These are phyloP conservation scores for Russula compacta DNA, from an alignment of 768 basidiomycete species.

Conservation along the genomic window DNA sequence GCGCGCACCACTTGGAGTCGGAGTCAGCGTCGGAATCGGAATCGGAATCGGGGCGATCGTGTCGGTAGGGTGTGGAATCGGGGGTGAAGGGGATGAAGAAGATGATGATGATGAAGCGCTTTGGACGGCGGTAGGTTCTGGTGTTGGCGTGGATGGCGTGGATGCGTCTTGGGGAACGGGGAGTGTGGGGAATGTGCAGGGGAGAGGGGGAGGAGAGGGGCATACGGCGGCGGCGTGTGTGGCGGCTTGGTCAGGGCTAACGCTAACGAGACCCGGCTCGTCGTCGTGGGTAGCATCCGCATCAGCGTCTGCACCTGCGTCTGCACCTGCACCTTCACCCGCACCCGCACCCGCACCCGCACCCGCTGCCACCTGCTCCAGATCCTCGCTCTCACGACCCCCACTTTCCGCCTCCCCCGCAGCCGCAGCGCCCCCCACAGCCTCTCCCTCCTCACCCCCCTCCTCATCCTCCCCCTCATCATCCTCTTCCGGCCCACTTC, in stretches of 20 bases:
- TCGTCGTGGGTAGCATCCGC: background rate
- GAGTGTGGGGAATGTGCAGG: background rate
- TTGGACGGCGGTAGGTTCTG: background rate
- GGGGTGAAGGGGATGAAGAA: background rate
- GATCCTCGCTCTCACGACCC: background rate
- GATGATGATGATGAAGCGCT: too few relatives aligned
- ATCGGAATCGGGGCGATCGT: too few relatives aligned
- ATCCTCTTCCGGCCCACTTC: too few relatives aligned
- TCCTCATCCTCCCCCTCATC: background rate
- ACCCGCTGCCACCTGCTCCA: background rate
- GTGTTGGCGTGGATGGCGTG: background rate
- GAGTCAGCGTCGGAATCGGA: too few relatives aligned
- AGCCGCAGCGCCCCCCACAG: background rate
- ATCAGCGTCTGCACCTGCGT: background rate
- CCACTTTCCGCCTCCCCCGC: background rate
- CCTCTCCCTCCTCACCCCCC: background rate
- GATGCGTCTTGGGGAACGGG: background rate
- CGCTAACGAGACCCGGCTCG: constrained; percentile 4
- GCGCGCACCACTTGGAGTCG: background rate
- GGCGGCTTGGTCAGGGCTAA: background rate
- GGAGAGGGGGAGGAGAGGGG: background rate
- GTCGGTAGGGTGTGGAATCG: too few relatives aligned
- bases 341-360: background rate
- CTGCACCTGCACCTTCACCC: background rate
- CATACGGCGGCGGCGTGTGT: background rate